Evolutionary conservation across 306 rosid genomes (phyloP).

Genomic region (Cyclanthera cordifolia): DNA sequence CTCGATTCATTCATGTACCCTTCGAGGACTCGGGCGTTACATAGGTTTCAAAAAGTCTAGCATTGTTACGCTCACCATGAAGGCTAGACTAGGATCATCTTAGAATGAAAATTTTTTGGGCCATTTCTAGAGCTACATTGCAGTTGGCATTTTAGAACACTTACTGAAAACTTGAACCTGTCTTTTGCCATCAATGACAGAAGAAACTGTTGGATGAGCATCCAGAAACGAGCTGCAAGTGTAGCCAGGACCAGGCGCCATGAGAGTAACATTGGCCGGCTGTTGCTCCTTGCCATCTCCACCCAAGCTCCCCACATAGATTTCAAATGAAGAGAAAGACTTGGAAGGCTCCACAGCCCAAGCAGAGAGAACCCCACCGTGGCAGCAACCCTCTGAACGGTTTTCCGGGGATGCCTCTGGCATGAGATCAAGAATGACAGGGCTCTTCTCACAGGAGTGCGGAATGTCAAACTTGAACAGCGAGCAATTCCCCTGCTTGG

Average conservation of each 20-base stretch:
- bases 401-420: constrained; percentile 27
- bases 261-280: constrained; percentile 46
- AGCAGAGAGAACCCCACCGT: constrained; percentile 55
- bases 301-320: constrained; percentile 37
- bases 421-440: constrained; percentile 42
- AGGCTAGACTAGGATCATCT: background rate
- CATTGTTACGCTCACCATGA: background rate
- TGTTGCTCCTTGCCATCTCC: constrained; percentile 19
- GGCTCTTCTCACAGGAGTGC: constrained; percentile 54
- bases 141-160: constrained; percentile 15
- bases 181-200: constrained; percentile 47
- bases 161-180: constrained; percentile 52
- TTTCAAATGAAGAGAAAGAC: constrained; percentile 56
- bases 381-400: constrained; percentile 52
- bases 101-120: background rate
- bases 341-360: constrained; percentile 30
- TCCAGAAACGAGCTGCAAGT: constrained; percentile 49
- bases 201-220: constrained; percentile 41
- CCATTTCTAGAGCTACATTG: background rate
- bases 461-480: constrained; percentile 31
- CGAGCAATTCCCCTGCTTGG: constrained; percentile 48
- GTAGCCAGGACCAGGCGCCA: constrained; percentile 76
- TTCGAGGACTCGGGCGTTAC: too few relatives aligned
- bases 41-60: background rate
- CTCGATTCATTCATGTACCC: too few relatives aligned